phyloP scores from a whole-genome alignment of 2,329 filamentous ascomycete species.

The Grosmannia penicillata region DNA sequence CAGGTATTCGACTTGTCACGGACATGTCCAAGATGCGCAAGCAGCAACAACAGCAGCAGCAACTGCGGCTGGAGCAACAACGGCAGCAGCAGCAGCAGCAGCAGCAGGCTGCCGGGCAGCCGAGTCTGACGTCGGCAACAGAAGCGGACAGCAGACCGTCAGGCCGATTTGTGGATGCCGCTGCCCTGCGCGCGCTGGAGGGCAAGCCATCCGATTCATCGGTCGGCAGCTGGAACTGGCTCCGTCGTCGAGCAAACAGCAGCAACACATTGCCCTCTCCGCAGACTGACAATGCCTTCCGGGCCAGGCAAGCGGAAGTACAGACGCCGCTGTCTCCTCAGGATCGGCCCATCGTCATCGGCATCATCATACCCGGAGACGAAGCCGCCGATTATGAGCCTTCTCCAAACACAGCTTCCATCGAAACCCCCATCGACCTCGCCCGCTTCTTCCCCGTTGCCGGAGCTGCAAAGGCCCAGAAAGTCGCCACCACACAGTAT shows the following conservation, averaged over 20 bases:
- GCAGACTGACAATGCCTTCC: slow-evolving; percentile 2
- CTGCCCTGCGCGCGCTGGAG: slow-evolving; percentile 43
- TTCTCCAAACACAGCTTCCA: slow-evolving; percentile 32
- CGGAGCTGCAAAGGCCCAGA: slow-evolving; percentile 23
- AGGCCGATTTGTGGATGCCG: slow-evolving; percentile 41
- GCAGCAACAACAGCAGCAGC: slow-evolving; percentile 21
- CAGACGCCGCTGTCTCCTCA: slow-evolving; percentile 46
- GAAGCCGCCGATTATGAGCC: slow-evolving; percentile 30
- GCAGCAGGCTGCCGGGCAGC: slow-evolving; percentile 24
- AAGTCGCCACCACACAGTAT: too few relatives aligned
- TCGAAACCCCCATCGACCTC: slow-evolving; percentile 24
- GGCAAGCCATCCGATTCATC: slow-evolving; percentile 37
- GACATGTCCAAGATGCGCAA: slow-evolving; percentile 42
- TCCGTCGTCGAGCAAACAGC: slow-evolving; percentile 25
- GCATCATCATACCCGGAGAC: slow-evolving; percentile 48
- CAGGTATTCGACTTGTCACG: slow-evolving; percentile 55
- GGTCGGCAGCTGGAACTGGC: slow-evolving; percentile 42
- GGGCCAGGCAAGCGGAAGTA: background rate
- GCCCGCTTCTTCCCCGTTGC: slow-evolving; percentile 7
- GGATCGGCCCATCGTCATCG: slow-evolving; percentile 59
- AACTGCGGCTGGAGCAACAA: slow-evolving; percentile 23
- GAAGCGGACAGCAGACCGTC: slow-evolving; percentile 15
- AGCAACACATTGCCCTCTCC: slow-evolving; percentile 14
- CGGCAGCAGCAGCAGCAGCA: slow-evolving; percentile 20
- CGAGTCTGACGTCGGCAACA: slow-evolving; percentile 11